Percentiles rank a stretch among this genome's conserved stretches.
Evolutionary conservation across 164 flowering plant species (phyloP).

Genomic region (Chimonanthus praecox): DNA sequence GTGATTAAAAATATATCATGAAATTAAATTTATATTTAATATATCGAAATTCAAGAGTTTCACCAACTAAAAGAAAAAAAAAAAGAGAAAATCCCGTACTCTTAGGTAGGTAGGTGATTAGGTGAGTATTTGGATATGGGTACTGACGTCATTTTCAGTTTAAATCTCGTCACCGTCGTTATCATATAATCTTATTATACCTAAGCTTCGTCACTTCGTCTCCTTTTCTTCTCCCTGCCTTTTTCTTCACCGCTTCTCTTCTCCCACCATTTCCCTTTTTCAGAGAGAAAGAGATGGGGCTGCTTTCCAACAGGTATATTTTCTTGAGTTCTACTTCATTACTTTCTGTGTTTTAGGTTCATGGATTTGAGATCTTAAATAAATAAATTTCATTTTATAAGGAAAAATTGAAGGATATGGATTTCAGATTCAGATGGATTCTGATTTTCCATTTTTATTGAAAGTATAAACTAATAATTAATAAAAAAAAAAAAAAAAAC

Average conservation of each 20-base stretch:
- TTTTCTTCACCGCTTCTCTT: background rate
- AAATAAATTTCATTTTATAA: background rate
- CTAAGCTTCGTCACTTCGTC: background rate
- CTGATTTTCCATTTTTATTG: background rate
- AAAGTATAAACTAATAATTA: background rate
- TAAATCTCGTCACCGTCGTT: too few relatives aligned
- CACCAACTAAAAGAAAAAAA: too few relatives aligned
- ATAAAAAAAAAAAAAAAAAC: conserved; percentile 6
- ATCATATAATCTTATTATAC: background rate
- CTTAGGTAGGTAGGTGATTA: too few relatives aligned
- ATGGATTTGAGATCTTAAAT: background rate
- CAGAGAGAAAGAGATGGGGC: conserved; percentile 3
- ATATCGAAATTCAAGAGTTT: too few relatives aligned
- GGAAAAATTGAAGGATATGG: background rate
- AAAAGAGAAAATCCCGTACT: too few relatives aligned
- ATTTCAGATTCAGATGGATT: background rate
- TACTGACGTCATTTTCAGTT: too few relatives aligned
- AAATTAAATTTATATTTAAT: too few relatives aligned
- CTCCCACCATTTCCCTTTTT: background rate
- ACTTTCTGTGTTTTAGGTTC: background rate
- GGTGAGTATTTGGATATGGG: too few relatives aligned
- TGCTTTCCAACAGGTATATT: conserved; percentile 8
- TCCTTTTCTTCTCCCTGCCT: too few relatives aligned
- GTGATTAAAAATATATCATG: too few relatives aligned
- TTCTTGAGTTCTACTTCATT: background rate